Conservation (phyloP, 208 protist species). For the Jaenimonas drosophilae region DNA sequence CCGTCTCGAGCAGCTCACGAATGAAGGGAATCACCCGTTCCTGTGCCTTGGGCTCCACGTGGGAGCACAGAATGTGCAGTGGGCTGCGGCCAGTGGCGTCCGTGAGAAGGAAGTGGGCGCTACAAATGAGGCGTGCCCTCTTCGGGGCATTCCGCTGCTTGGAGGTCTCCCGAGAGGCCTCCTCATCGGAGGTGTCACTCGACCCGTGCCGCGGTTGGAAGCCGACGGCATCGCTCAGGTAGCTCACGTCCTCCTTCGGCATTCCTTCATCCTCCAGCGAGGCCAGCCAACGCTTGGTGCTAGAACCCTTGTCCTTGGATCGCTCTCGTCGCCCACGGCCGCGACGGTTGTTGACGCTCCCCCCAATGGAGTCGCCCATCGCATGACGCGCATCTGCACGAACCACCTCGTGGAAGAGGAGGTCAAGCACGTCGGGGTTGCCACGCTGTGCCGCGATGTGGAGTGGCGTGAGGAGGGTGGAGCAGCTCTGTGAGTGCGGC, state of each 20-base stretch:
- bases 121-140: constrained; percentile 7
- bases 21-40: constrained; percentile 23
- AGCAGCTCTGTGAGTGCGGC: constrained; percentile 33
- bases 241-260: neutral
- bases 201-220: no score
- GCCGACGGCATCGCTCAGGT: no score
- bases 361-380: neutral
- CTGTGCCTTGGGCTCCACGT: constrained; percentile 19
- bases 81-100: constrained; percentile 32
- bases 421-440: constrained; percentile 14
- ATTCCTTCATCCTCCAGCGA: neutral
- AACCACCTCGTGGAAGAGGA: constrained; percentile 20
- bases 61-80: constrained; percentile 51
- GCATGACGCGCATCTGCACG: neutral
- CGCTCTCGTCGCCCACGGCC: neutral
- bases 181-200: neutral
- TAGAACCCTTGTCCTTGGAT: no score
- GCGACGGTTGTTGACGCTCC: constrained; percentile 3
- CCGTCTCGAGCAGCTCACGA: constrained; percentile 10
- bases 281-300: no score
- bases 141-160: no score
- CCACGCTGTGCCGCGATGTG: constrained; percentile 38
- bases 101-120: constrained; percentile 23
- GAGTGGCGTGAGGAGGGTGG: constrained; percentile 42
- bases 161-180: neutral